Base-by-base conservation (phyloP, 2,329 filamentous ascomycete species). In the Nothophaeocryptopus gaeumannii region DNA sequence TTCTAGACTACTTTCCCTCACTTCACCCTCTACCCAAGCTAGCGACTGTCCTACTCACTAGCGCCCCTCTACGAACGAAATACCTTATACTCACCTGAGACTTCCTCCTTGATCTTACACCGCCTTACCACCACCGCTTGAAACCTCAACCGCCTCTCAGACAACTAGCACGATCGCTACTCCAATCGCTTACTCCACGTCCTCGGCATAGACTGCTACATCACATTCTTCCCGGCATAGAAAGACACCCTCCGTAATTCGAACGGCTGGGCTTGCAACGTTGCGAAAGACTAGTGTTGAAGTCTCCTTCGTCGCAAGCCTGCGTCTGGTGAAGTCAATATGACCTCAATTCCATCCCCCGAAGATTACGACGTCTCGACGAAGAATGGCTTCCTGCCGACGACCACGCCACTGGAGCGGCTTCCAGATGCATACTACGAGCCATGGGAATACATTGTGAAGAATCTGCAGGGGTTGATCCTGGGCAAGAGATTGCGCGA, bases 351-450 rank as follows among this genome's bases (percentile, higher is more conserved):
- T 10, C 74, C 73, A 46, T 65, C 64, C 38, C 78, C 88, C 50
- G 78, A 82, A 68, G 85, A 95, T 70, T 95, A 95, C 73, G 88
- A 86, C 72, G 82, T 90, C 70, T 88, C 87, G 58, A 75, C 81
- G 54, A 77, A 83, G 50, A 83, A 89, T 72, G 93, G 93, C 64
- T 99, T 99, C 74, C 81, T 99, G 46, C 90, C 93, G 2, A 78
- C 87, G 55, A 83, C 89, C 57, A 74, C 87, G 32, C 93, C 93
- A 36, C 77, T 97, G 56, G 84, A 88, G 54, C 76, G 82, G 47
- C 82, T 99, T 11, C 87, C 90, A 8, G 88, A 96, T 65, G 81
- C 86, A 2, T 97, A 96, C 75, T 99, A 97, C 72, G 85, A 88
- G 70, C 89, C 89, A 66, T 99, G 93, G 93, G 93, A 99, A 73